Base-by-base conservation (phyloP, 2,329 filamentous ascomycete genomes). In the Fusarium sp. region DNA sequence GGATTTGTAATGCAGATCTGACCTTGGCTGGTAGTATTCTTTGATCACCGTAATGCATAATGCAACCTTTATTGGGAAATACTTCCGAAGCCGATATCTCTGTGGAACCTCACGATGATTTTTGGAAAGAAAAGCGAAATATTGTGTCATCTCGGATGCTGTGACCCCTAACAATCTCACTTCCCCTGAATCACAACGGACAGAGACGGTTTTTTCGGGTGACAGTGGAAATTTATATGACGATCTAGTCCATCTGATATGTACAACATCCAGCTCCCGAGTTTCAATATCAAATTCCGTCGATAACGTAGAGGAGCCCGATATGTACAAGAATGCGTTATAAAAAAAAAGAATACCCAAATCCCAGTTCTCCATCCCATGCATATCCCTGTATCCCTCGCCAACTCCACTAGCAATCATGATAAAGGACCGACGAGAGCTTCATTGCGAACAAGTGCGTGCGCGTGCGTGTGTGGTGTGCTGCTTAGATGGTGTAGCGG, bases 401-500 rank as follows among this genome's bases (percentile, higher is more conserved):
- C 51, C 51, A 36, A 56, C 34, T 56, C 34, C 31, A 40, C 34
- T 46, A 10, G 16, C 38, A 57, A 57, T 29, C 20, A 44, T 58
- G 55, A 29, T 58, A 23, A 58, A 58, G 34, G 38, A 11, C 38
- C 27, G 40, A 18, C 14, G 29, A 58, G 55, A 58, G 38, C 55
- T 31, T 33, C 9, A 20, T 34, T 27, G 38, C 38, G 27, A 31
- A 25, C 5, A 29, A 31, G 42, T 46, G 3, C 23, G 23, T 16
- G 44, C 23, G 23, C 7, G 9, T 8, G 25, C 25, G 25, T 9
- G 25, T 27, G 25, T 27, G 36, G 36, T 11, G 23, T 9, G 6
- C 20, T n/a, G 13, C 16, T 67, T 34, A 74, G 18, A 69, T 65
- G 5, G 74, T 71, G 25, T 72, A 78, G 4, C 72, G 61, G 59